phyloP scores from a whole-genome alignment of 495 filamentous ascomycete species.

The Aspergillus conjunctus region DNA sequence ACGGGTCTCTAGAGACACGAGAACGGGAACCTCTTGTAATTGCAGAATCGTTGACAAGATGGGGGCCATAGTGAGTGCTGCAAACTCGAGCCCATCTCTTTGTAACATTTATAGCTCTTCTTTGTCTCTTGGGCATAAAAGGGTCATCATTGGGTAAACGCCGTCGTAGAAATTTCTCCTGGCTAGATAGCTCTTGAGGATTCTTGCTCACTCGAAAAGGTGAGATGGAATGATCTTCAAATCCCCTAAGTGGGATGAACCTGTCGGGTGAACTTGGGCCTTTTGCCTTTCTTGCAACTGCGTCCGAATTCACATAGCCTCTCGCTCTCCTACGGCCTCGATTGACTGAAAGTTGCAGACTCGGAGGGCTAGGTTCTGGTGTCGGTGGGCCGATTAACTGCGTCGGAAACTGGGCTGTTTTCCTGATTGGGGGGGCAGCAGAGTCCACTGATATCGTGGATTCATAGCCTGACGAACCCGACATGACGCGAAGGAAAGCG shows the following conservation, averaged over 20 bases:
- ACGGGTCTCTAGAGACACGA: slow-evolving; percentile 16
- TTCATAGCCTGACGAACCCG: slow-evolving; percentile 1
- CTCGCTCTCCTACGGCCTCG: slow-evolving; percentile 27
- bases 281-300: slow-evolving; percentile 14
- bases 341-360: slow-evolving; percentile 1
- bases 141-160: slow-evolving; percentile 62
- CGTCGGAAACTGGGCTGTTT: neutral
- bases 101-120: slow-evolving; percentile 24
- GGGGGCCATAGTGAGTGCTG: slow-evolving; percentile 38
- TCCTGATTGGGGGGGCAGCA: neutral
- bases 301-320: neutral
- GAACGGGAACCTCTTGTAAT: slow-evolving; percentile 16
- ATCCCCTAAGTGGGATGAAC: slow-evolving; percentile 64
- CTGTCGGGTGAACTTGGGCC: slow-evolving; percentile 57
- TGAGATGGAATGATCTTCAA: slow-evolving; percentile 47
- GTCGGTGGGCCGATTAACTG: slow-evolving; percentile 11
- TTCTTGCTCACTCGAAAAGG: slow-evolving; percentile 67
- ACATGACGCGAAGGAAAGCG: neutral
- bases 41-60: slow-evolving; percentile 35
- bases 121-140: slow-evolving; percentile 52
- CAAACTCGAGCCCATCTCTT: slow-evolving; percentile 26
- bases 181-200: slow-evolving; percentile 57
- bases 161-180: slow-evolving; percentile 63
- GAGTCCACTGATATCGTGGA: neutral
- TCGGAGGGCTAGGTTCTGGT: neutral